phyloP scores from a whole-genome alignment of 345 rosid species.

The Psidium guajava region DNA sequence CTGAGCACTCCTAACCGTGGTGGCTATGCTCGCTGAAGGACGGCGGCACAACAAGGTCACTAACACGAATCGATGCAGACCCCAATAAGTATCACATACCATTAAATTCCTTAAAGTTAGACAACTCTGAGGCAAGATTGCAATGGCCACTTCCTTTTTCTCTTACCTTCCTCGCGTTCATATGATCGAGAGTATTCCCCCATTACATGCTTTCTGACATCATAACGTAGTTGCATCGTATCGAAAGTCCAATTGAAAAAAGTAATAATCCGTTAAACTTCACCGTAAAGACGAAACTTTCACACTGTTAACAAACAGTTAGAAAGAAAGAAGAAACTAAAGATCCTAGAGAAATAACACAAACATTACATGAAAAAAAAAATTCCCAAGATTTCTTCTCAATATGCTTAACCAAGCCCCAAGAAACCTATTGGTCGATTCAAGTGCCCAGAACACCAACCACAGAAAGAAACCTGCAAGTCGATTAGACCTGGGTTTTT shows the following conservation, averaged over 20 bases:
- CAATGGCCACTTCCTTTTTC: no score
- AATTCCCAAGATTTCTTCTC: neutral
- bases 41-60: neutral
- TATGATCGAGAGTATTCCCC: no score
- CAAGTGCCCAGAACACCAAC: neutral
- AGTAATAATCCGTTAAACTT: no score
- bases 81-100: neutral
- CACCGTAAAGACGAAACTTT: no score
- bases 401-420: neutral
- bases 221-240: no score
- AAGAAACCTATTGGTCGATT: neutral
- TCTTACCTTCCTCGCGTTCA: no score
- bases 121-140: no score
- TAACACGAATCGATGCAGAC: neutral
- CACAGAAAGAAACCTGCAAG: neutral
- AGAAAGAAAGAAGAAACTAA: neutral
- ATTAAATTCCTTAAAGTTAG: no score
- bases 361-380: neutral
- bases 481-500: neutral
- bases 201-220: no score
- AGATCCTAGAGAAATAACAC: neutral
- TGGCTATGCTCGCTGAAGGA: no score
- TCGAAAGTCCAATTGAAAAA: no score
- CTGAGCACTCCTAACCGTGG: neutral
- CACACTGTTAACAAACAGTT: no score